Conservation (phyloP, 2,329 filamentous ascomycete species). For the Penicillium decumbens region DNA sequence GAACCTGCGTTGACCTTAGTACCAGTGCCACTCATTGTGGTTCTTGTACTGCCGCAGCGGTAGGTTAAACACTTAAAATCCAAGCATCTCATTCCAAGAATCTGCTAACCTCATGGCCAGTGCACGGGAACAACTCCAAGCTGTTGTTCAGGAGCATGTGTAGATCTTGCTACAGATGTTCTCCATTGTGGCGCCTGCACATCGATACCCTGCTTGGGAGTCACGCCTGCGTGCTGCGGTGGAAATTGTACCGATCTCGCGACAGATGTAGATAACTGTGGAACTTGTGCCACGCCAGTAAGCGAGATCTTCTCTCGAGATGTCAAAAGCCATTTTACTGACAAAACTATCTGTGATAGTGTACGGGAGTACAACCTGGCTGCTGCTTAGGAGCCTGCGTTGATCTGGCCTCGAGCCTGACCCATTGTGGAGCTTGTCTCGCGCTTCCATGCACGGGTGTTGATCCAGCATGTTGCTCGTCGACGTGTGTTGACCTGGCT, state of each 20-base stretch:
- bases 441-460: constrained; percentile 8
- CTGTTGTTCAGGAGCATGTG: constrained; percentile 14
- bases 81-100: background rate
- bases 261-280: constrained; percentile 7
- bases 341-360: background rate
- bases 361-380: constrained; percentile 7
- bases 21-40: constrained; percentile 4
- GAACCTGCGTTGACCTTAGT: constrained; percentile 7
- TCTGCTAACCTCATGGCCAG: background rate
- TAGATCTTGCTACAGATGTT: constrained; percentile 2
- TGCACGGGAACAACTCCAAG: constrained; percentile 11
- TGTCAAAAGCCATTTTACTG: background rate
- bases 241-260: constrained; percentile 11
- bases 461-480: constrained; percentile 9
- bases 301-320: background rate
- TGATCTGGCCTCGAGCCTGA: constrained; percentile 1
- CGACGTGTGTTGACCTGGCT: constrained; percentile 6
- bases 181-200: constrained; percentile 10
- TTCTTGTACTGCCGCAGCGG: constrained; percentile 4
- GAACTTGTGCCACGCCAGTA: constrained; percentile 8
- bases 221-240: constrained; percentile 10
- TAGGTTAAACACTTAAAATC: background rate
- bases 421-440: constrained; percentile 8
- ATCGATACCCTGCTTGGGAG: constrained; percentile 2
- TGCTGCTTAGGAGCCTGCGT: constrained; percentile 10